phyloP scores from a whole-genome alignment of 176 grass and related monocot species.

The Aegilops umbellulata region DNA sequence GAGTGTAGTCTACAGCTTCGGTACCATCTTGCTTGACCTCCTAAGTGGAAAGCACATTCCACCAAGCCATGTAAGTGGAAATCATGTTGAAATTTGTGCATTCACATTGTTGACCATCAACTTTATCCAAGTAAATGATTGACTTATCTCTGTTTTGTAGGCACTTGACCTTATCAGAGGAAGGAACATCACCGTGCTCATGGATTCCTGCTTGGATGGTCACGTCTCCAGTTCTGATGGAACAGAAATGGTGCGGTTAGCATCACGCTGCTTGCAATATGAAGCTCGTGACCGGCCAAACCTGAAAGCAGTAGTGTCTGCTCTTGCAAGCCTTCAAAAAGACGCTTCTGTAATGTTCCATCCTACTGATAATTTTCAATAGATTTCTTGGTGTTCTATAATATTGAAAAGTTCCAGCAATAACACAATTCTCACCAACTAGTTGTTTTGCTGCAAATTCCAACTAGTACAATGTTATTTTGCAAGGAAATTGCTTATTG shows the following conservation, averaged over 20 bases:
- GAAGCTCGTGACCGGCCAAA: slow-evolving; percentile 76
- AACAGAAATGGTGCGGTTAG: slow-evolving; percentile 66
- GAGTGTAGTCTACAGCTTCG: slow-evolving; percentile 92
- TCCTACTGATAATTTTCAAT: not conserved
- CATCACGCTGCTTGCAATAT: slow-evolving; percentile 79
- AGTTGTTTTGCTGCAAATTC: slow-evolving; percentile 22
- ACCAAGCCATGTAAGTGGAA: slow-evolving; percentile 77
- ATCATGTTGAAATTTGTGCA: not conserved
- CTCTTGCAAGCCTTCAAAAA: slow-evolving; percentile 71
- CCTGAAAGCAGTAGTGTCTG: slow-evolving; percentile 65
- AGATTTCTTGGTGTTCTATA: slow-evolving; percentile 1
- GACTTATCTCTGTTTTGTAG: slow-evolving; percentile 34
- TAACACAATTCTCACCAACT: not conserved
- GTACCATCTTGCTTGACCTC: slow-evolving; percentile 89
- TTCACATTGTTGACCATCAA: not conserved
- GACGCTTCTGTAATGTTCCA: slow-evolving; percentile 61
- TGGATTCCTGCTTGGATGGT: slow-evolving; percentile 93
- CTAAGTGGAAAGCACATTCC: slow-evolving; percentile 94
- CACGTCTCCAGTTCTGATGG: slow-evolving; percentile 80
- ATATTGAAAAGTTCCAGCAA: not conserved
- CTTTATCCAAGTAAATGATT: not conserved
- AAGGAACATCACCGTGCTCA: slow-evolving; percentile 62
- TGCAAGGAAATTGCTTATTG: not conserved
- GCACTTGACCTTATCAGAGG: slow-evolving; percentile 84
- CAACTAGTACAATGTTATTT: not conserved